Base-by-base conservation (phyloP, 768 basidiomycete genomes). In the Mrakia gelida region DNA sequence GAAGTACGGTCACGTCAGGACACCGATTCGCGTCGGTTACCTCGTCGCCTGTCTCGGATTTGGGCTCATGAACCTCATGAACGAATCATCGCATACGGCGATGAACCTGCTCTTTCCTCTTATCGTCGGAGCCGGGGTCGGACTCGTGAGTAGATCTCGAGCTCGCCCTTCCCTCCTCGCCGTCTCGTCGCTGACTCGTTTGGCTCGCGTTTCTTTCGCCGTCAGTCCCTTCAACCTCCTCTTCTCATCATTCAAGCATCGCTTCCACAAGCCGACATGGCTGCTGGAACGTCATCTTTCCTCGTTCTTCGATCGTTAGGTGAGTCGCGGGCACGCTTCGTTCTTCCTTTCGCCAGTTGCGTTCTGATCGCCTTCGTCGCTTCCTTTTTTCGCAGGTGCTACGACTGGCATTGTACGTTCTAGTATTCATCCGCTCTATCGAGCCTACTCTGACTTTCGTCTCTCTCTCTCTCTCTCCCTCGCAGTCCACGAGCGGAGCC, bases 241-340 rank as follows among this genome's bases (percentile, higher is more conserved):
- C 72, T 78, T 18, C 71, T 73, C 30, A 52, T 78, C 32, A 71
- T 78, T 13, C 77, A 78, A 41, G 77, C 77, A 0, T 71, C 77
- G 2, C 61, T 78, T 49, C 71, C 71, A 6, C 32, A 43, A 23
- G 23, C 59, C 0, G 77, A 73, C 9, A 78, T 78, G 71, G 77
- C 77, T 2, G 62, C 77, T 0, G 28, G 70, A 1, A 41, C 77
- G 15, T 78, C 77, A 5, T 73, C 77, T 0, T 78, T 73, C 49
- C 71, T 78, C 30, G 30, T 78, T 15, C 28, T 43, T 30, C 41
- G 77, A 28, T 45, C 59, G 21, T 45, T 78, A 2, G 77, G 77
- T 59, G 10, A n/a, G 49, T 52, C 18, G 49, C 15, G 49, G n/a
- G n/a, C n/a, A n/a, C n/a, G 16, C 49, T 9, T 52, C 49, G 49